Conservation (phyloP, 73 alveolate genomes). For the Paramecium sexaurelia region DNA sequence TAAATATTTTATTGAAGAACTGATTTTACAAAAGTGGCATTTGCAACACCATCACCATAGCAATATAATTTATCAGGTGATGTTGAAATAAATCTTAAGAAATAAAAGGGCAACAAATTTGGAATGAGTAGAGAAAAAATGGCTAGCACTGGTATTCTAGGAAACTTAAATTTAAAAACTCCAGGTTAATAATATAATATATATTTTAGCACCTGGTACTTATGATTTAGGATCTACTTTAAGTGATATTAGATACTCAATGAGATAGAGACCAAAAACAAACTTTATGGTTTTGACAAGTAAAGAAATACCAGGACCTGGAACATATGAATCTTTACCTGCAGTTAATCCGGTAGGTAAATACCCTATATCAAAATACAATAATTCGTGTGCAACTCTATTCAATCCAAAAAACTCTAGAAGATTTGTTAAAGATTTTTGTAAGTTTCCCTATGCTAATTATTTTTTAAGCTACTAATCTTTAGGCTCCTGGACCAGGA, state of each 20-base stretch:
- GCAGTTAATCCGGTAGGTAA: constrained; percentile 71
- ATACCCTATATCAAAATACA: constrained; percentile 73
- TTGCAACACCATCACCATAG: constrained; percentile 41
- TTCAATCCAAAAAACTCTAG: constrained; percentile 72
- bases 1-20: not conserved
- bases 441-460: not conserved
- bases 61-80: not conserved
- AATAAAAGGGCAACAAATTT: not conserved
- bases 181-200: not conserved
- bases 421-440: constrained; percentile 68
- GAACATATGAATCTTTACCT: constrained; percentile 75
- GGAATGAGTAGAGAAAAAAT: constrained; percentile 57
- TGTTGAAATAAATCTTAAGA: constrained; percentile 20
- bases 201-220: constrained; percentile 32
- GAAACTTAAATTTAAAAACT: constrained; percentile 22
- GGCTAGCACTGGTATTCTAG: constrained; percentile 53
- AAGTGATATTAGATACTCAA: constrained; percentile 33
- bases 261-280: constrained; percentile 55
- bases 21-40: constrained; percentile 24
- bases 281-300: constrained; percentile 3
- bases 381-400: constrained; percentile 69
- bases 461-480: constrained; percentile 9
- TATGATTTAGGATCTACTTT: constrained; percentile 50
- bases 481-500: constrained; percentile 79
- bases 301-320: constrained; percentile 80